These are phyloP conservation scores for Saposhnikovia divaricata DNA, from an alignment of 129 eudicot genomes.

Conservation along the genomic window DNA sequence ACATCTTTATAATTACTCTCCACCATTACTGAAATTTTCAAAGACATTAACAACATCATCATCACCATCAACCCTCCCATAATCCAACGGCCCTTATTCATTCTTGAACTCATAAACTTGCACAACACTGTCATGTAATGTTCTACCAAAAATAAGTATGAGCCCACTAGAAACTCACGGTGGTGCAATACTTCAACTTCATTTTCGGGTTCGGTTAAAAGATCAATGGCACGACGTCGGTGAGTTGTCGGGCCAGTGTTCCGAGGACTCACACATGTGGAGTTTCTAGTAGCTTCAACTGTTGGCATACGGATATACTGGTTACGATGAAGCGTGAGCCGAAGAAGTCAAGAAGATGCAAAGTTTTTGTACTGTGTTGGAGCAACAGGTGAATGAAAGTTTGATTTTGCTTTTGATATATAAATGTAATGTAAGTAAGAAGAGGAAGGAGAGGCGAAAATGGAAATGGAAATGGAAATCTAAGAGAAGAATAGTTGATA, in stretches of 20 bases:
- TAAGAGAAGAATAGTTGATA: not conserved
- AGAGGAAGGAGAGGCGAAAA: not conserved
- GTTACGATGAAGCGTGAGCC: no score
- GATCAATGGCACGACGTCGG: slow-evolving; percentile 59
- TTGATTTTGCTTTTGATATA: no score
- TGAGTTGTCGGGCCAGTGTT: slow-evolving; percentile 47
- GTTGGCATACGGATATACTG: not conserved
- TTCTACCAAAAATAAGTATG: not conserved
- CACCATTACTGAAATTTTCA: slow-evolving; percentile 32
- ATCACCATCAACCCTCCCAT: slow-evolving; percentile 31
- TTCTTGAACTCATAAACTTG: slow-evolving; percentile 19
- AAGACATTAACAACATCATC: slow-evolving; percentile 39
- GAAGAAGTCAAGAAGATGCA: no score
- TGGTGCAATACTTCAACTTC: slow-evolving; percentile 11
- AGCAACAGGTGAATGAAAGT: no score
- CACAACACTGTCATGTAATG: slow-evolving; percentile 1
- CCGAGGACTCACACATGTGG: slow-evolving; percentile 49
- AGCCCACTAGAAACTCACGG: slow-evolving; percentile 9
- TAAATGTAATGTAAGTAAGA: not conserved
- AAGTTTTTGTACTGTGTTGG: no score
- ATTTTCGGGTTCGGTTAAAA: slow-evolving; percentile 5
- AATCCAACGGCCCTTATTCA: slow-evolving; percentile 32
- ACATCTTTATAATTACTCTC: slow-evolving; percentile 11
- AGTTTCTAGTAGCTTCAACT: slow-evolving; percentile 23
- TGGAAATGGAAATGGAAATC: not conserved